Evolutionary conservation across 78 protist species (phyloP), one percentile per base, ranked within the genome.

Genomic region (Andalucia godoyi): DNA sequence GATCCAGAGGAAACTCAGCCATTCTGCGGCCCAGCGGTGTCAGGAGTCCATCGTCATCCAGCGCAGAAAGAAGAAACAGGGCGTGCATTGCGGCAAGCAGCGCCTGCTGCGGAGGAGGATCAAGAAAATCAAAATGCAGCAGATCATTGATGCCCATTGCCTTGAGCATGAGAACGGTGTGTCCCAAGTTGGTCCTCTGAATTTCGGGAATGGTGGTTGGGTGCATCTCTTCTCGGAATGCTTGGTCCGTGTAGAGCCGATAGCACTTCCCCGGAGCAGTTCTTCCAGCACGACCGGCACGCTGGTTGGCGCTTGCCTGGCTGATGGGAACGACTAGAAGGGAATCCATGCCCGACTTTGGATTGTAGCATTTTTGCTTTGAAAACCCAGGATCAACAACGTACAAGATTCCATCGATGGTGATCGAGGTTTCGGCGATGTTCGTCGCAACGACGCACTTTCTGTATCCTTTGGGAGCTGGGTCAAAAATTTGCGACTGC

Each of bases 1-100:
- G 99, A 36, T 94, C 98, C 30, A 97, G 70, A 21, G 99, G 99
- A 61, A 97, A 94, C 80, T 97, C 98, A 23, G 99, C 97, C 94
- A 93, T 94, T 21, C 83, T 61, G 32, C 99, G 64, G 12, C 99
- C 99, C 2, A 96, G 67, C 13, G 87, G 67, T 10, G 99, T 96
- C 29, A 97, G 83, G 40, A 91, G 61, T 3, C 99, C 99, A 13
- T 94, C 98, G 39, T 94, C 96, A 51, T 94, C 97, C 21, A 97
- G 87, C 8, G 99, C 98, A 13, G 81, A 88, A 29, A 95, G 66
- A 13, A 84, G 52, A 66, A 63, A 89, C 45, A 96, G 86, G 25
- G 59, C 33, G 43, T 90, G 80, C 91, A 90, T 50, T 7, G 98
- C 93, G 12, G 66, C 4, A 13, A 92, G 45, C 17, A 96, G 74